A percentile compares a stretch with the other conserved stretches of the same genome.
Evolutionary conservation across 306 rosid genomes (phyloP).

Genomic region (Fragaria nilgerrensis): DNA sequence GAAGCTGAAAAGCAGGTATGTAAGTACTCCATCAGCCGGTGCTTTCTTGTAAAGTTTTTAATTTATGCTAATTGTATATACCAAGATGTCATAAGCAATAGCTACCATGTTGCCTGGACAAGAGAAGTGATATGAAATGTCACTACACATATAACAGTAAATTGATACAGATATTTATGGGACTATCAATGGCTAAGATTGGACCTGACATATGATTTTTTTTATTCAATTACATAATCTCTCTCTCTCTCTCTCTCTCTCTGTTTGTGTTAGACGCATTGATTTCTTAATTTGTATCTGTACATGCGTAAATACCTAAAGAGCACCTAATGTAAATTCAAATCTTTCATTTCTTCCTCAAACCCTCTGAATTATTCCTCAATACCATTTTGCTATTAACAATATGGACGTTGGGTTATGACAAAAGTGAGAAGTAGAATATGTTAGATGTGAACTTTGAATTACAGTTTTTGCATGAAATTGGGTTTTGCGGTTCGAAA

Average conservation of each 20-base stretch:
- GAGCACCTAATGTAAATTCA: background rate
- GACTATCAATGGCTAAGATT: background rate
- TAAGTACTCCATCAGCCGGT: slow-evolving; percentile 14
- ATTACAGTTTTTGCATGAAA: background rate
- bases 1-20: slow-evolving; percentile 93
- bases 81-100: background rate
- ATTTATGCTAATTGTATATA: background rate
- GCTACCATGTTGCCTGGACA: background rate
- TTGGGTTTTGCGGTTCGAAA: background rate
- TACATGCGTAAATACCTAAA: background rate
- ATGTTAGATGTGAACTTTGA: background rate
- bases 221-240: background rate
- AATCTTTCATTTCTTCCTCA: background rate
- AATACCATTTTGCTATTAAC: background rate
- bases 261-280: no score
- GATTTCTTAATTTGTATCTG: background rate
- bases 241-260: background rate
- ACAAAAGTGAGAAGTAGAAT: background rate
- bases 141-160: background rate
- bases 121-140: background rate
- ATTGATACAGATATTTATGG: background rate
- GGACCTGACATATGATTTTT: background rate
- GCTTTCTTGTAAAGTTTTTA: slow-evolving; percentile 4
- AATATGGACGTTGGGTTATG: background rate
- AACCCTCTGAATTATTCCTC: background rate